Evolutionary conservation across 345 rosid species (phyloP), one percentile per base, ranked within the genome.

Genomic region (Raphanus sativus): DNA sequence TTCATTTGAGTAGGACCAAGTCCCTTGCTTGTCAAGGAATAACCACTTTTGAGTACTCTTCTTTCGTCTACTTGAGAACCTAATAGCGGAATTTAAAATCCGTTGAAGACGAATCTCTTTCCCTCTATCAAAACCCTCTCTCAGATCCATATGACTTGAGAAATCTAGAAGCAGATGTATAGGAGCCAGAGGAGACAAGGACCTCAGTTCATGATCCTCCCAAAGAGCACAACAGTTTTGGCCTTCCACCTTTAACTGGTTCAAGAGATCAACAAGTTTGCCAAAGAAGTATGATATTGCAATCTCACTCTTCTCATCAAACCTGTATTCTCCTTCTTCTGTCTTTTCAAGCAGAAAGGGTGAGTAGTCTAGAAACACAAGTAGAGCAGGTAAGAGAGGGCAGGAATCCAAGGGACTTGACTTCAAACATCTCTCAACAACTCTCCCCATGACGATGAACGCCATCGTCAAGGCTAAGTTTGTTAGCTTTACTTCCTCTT

Each of bases 131-230:
- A 17, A 88, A 77, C 82, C 75, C 48, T 83, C 86, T 8, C 67
- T 68, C 30, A 81, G 70, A 59, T 72, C 87, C 71, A 75, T 45
- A 4, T 82, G 67, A 84, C 78, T 80, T 62, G 94, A 83, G 85
- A 89, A 94, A 81, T 92, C 91, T 58, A 86, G 56, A 17, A 68
- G 70, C 3, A 3, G 72, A 30, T 89, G 95, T 6, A 71, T 40
- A 69, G 52, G 77, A 69, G 86, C 88, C 67, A 88, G 62, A 48
- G 97, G 90, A 60, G 86, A 84, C 85, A 89, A 88, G 45, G 95
- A 94, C 76, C 91, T 86, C 76, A 94, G 82, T 77, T 94, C 96
- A 24, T 87, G 87, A 82, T 94, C 97, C 85, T 92, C 98, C 97
- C 98, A 94, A 8, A 92, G 86, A 80, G 92, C 72, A 65, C 81